phyloP scores from a whole-genome alignment of 176 grass and related monocot genomes.

The Hordeum vulgare region DNA sequence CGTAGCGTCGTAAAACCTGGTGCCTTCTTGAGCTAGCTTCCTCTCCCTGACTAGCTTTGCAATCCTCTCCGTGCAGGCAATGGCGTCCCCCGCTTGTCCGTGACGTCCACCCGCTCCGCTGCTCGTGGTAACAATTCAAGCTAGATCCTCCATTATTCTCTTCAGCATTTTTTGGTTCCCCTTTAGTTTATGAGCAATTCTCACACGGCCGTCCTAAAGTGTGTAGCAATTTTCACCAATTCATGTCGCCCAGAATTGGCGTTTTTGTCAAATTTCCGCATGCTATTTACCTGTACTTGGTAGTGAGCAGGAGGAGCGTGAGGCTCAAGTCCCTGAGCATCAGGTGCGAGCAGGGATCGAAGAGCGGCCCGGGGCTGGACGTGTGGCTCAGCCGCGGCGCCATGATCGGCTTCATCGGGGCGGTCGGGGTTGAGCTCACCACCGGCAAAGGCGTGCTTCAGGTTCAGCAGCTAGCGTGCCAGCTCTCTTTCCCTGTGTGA shows the following conservation, averaged over 20 bases:
- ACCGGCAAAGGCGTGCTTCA: constrained; percentile 76
- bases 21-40: neutral
- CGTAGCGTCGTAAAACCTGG: neutral
- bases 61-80: neutral
- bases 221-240: neutral
- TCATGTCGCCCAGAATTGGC: neutral
- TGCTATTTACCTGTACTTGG: neutral
- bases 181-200: neutral
- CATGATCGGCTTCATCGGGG: constrained; percentile 61
- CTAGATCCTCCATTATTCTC: neutral
- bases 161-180: neutral
- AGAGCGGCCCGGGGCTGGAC: constrained; percentile 49
- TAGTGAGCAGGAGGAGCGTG: constrained; percentile 1
- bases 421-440: constrained; percentile 45
- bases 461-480: constrained; percentile 30
- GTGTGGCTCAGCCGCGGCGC: constrained; percentile 79
- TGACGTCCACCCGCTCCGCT: neutral
- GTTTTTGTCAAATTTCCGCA: neutral
- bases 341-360: constrained; percentile 60
- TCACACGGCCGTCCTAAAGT: too few species aligned
- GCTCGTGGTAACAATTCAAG: neutral
- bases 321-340: constrained; percentile 33
- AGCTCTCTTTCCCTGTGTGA: neutral
- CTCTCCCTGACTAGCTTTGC: neutral
- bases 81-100: neutral